Evolutionary conservation across 2,329 filamentous ascomycete species (phyloP), one percentile per base, ranked within the genome.

Genomic region (Macroventuria anomochaeta): DNA sequence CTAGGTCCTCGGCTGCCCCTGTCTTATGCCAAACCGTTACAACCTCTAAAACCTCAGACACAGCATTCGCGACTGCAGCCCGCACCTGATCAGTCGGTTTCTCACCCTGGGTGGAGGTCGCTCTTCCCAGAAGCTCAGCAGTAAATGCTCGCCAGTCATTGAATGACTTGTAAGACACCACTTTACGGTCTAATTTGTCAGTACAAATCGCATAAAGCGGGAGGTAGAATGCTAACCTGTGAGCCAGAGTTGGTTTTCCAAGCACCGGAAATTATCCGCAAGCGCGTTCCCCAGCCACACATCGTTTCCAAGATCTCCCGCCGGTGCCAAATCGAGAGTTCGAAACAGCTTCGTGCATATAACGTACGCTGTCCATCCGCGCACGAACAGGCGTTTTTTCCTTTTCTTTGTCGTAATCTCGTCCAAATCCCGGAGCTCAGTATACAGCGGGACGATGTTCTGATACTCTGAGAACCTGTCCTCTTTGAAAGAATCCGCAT

Each of bases 71-170:
- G 18, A 38, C 36, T 3, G 15, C 3, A 13, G 18, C 8, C n/a
- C 6, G 36, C 11, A 25, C 13, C 13, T 38, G 3, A 2, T n/a
- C 12, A 11, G 8, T 13, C 3, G 36, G 12, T 10, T 25, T 10
- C 5, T n/a, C 36, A 15, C 7, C 36, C 2, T 38, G 13, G 13
- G 8, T 33, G 5, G 11, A 4, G 15, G 8, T 17, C 4, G 31
- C 31, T 33, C 15, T 17, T 4, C 31, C 31, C 31, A 41, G 26
- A 7, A 41, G 38, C 38, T 41, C 38, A 31, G 38, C 38, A 31
- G 25, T 41, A 25, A 41, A 20, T 3, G 38, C 38, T 41, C 38
- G 25, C 37, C 38, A 41, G 17, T 41, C 38, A 15, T 41, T 41
- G 26, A 41, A 41, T 2, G 26, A 31, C 26, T 41, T 41, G 26